Evolutionary conservation across 805 yeast genomes (phyloP).

Genomic region (Lipomyces kockii): DNA sequence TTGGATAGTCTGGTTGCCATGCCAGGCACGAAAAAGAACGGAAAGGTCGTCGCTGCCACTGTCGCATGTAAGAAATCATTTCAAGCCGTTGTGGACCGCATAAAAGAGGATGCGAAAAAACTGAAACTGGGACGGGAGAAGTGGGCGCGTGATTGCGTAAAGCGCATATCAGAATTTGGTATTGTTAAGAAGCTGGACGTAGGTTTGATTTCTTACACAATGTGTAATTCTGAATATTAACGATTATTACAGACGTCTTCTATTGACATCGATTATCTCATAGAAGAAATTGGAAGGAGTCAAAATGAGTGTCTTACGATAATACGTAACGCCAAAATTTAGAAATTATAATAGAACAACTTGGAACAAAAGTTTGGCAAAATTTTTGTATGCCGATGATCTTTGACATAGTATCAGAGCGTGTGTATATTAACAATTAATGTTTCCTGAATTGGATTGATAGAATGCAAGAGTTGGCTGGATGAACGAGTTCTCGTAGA

Average conservation of each 20-base stretch:
- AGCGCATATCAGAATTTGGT: constrained; percentile 10
- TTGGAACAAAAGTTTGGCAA: neutral
- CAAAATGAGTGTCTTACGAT: constrained; percentile 29
- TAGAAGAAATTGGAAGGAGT: constrained; percentile 23
- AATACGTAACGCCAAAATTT: constrained; percentile 22
- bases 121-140: constrained; percentile 20
- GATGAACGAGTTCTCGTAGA: neutral
- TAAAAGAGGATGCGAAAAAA: constrained; percentile 29
- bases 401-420: neutral
- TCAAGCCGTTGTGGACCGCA: constrained; percentile 6
- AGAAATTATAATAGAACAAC: neutral
- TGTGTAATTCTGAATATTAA: neutral
- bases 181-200: constrained; percentile 17
- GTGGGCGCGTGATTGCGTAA: constrained; percentile 22
- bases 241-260: constrained; percentile 15
- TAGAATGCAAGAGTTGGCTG: too few species aligned
- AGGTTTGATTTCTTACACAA: neutral
- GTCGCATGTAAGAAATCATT: constrained; percentile 10
- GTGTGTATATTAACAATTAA: neutral
- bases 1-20: constrained; percentile 12
- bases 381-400: neutral
- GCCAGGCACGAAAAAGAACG: constrained; percentile 2
- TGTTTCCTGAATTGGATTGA: neutral
- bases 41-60: constrained; percentile 9
- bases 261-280: constrained; percentile 9